These are phyloP conservation scores for Eucalyptus tenuipes DNA, from an alignment of 345 rosid genomes.

Conservation along the genomic window DNA sequence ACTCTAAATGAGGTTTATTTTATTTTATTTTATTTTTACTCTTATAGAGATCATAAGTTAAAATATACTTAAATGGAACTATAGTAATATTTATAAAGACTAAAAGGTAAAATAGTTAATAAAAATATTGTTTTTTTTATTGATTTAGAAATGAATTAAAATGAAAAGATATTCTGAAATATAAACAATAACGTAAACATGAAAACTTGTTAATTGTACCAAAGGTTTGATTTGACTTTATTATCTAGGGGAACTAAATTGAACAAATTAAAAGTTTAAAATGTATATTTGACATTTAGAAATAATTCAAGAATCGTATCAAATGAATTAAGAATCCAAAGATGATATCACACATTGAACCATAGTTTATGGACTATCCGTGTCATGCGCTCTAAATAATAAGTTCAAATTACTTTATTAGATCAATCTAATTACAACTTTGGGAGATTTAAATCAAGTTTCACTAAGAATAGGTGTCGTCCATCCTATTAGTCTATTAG, in stretches of 20 bases:
- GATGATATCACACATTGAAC: not conserved
- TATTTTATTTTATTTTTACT: not conserved
- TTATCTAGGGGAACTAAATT: not conserved
- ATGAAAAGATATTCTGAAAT: not conserved
- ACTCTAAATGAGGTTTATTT: not conserved
- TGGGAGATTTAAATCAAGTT: not conserved
- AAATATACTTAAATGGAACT: not conserved
- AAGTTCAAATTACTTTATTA: not conserved
- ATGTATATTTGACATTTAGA: not conserved
- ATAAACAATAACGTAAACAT: not conserved
- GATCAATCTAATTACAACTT: not conserved
- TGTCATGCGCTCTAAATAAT: not conserved
- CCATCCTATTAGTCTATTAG: not conserved
- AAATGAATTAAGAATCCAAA: not conserved
- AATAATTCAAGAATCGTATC: accelerated
- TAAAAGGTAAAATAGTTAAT: not conserved
- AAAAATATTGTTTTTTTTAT: not conserved
- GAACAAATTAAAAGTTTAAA: not conserved
- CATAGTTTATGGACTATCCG: not conserved
- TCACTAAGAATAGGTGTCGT: not conserved
- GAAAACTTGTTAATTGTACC: not conserved
- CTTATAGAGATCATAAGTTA: not conserved
- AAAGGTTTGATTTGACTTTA: not conserved
- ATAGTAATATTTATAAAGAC: not conserved
- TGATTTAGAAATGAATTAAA: not conserved